Evolutionary conservation across 2,329 filamentous ascomycete species (phyloP).

Genomic region (Bipolaris victoriae): DNA sequence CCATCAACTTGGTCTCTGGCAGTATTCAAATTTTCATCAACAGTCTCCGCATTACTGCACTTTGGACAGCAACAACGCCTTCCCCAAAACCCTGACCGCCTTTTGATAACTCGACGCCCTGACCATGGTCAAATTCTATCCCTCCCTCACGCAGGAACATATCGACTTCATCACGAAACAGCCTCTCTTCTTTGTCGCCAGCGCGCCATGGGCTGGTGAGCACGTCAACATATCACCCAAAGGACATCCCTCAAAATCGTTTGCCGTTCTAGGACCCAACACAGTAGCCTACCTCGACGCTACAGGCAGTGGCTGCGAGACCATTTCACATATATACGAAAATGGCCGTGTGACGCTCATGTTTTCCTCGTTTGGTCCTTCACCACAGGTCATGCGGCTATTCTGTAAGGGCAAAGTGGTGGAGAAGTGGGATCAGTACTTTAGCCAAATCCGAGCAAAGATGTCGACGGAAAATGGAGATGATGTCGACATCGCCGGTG

Average conservation of each 20-base stretch:
- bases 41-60: background rate
- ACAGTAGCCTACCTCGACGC: conserved; percentile 74
- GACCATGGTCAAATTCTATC: conserved; percentile 65
- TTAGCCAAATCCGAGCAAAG: conserved; percentile 42
- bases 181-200: conserved; percentile 76
- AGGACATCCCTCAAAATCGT: conserved; percentile 67
- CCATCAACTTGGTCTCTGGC: background rate
- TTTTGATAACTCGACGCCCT: background rate
- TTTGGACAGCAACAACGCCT: background rate
- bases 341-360: conserved; percentile 77
- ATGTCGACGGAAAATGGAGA: conserved; percentile 51
- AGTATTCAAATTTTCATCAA: background rate
- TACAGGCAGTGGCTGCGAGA: conserved; percentile 77
- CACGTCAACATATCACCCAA: conserved; percentile 82
- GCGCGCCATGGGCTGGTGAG: conserved; percentile 68
- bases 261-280: conserved; percentile 65
- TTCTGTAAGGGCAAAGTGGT: conserved; percentile 67
- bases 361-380: conserved; percentile 69
- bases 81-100: conserved; percentile 6
- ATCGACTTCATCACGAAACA: conserved; percentile 69
- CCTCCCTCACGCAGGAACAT: conserved; percentile 62
- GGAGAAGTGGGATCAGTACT: conserved; percentile 62
- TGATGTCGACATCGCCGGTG: conserved; percentile 32
- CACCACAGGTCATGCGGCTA: conserved; percentile 68
- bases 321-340: conserved; percentile 76